Conservation (phyloP, 345 rosid species). For the Geranium rotundifolium region DNA sequence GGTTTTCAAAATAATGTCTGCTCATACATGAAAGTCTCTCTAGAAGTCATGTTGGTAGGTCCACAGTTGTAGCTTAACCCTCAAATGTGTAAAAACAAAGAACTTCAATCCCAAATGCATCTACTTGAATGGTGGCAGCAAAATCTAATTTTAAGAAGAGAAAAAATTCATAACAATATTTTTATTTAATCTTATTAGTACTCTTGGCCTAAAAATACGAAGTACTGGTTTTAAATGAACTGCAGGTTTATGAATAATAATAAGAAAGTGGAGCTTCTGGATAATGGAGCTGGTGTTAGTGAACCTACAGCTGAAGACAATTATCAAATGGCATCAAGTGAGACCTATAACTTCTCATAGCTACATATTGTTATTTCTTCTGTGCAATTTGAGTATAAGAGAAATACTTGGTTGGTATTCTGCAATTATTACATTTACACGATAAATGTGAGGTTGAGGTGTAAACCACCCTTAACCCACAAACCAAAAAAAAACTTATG, state of each 20-base stretch:
- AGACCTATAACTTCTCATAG: conserved; percentile 7
- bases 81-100: not conserved
- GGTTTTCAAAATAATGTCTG: not conserved
- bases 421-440: not conserved
- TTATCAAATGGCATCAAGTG: conserved; percentile 85
- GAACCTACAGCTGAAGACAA: conserved; percentile 81
- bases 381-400: not conserved
- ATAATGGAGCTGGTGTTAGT: conserved; percentile 72
- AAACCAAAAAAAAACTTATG: too few relatives aligned
- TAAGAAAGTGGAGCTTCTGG: conserved; percentile 84
- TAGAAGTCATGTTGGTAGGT: not conserved
- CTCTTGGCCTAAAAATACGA: not conserved
- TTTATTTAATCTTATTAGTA: not conserved
- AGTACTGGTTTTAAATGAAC: conserved; percentile 6
- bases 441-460: too few relatives aligned
- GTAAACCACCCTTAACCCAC: too few relatives aligned
- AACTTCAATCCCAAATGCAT: not conserved
- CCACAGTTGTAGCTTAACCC: too few relatives aligned
- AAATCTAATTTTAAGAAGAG: not conserved
- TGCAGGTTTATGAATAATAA: conserved; percentile 83
- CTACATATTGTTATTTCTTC: not conserved
- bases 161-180: not conserved
- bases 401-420: not conserved
- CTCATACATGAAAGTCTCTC: not conserved
- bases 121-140: not conserved